Conservation (phyloP, 306 rosid species). For the Betula pendula region DNA sequence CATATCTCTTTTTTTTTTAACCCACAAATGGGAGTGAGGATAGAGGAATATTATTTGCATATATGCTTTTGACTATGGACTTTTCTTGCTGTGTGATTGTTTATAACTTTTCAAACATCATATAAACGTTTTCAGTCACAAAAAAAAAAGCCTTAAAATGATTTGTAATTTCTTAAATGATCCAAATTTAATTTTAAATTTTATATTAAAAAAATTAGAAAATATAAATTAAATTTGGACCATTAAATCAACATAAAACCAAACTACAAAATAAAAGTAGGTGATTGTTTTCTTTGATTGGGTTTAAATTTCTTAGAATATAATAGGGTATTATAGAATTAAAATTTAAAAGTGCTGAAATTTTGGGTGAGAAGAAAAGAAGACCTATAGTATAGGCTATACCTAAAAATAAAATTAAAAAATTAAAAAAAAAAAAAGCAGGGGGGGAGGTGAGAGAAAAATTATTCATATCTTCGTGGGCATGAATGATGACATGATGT, state of each 20-base stretch:
- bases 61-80: constrained; percentile 65
- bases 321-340: neutral
- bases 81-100: constrained; percentile 30
- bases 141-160: too few species aligned
- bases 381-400: too few species aligned
- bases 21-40: constrained; percentile 32
- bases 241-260: neutral
- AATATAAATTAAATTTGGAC: too few species aligned
- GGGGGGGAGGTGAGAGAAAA: too few species aligned
- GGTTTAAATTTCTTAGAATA: neutral
- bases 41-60: constrained; percentile 54
- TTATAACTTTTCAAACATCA: constrained; percentile 31
- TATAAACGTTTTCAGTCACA: constrained; percentile 8
- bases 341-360: neutral
- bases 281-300: neutral
- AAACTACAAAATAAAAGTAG: neutral
- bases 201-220: too few species aligned
- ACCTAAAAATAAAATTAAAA: too few species aligned
- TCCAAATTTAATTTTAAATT: too few species aligned
- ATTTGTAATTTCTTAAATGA: too few species aligned
- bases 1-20: constrained; percentile 3
- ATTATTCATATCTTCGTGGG: too few species aligned
- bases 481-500: constrained; percentile 52
- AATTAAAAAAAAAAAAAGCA: too few species aligned
- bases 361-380: neutral